These are phyloP conservation scores for Phylloporus arenicola DNA, from an alignment of 768 basidiomycete genomes.

Conservation along the genomic window DNA sequence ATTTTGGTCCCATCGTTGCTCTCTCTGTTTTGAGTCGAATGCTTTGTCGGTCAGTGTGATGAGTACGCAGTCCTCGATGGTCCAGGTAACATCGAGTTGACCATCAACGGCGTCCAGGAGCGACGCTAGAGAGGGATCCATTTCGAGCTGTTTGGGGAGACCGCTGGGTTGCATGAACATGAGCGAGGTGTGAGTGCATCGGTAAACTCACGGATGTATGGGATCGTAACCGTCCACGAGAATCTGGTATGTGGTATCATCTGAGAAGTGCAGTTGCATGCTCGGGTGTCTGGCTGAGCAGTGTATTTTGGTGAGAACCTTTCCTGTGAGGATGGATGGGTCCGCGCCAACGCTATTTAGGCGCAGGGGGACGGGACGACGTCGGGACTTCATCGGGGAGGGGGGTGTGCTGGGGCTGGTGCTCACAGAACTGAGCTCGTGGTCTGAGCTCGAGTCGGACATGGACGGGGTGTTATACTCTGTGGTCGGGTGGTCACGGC, in stretches of 20 bases:
- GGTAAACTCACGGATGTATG: slow-evolving; percentile 31
- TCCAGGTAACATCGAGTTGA: slow-evolving; percentile 31
- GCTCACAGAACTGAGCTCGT: slow-evolving; percentile 10
- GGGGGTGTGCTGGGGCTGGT: slow-evolving; percentile 16
- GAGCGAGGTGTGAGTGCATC: background rate
- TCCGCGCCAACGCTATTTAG: slow-evolving; percentile 32
- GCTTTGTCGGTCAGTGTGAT: slow-evolving; percentile 56
- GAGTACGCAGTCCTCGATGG: slow-evolving; percentile 48
- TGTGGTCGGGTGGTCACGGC: background rate
- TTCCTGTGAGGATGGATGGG: slow-evolving; percentile 41
- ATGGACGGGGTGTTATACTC: slow-evolving; percentile 10
- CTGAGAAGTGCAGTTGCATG: slow-evolving; percentile 44
- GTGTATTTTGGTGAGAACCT: slow-evolving; percentile 35
- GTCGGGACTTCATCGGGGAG: slow-evolving; percentile 25
- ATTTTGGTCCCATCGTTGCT: slow-evolving; percentile 33
- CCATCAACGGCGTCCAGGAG: slow-evolving; percentile 38
- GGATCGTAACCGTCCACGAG: slow-evolving; percentile 64
- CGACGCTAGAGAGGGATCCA: slow-evolving; percentile 37
- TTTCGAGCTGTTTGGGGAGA: slow-evolving; percentile 56
- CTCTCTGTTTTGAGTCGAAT: slow-evolving; percentile 37
- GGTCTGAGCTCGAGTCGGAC: slow-evolving; percentile 5
- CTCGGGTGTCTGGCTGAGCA: slow-evolving; percentile 42
- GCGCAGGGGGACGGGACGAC: slow-evolving; percentile 34
- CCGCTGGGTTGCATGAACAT: slow-evolving; percentile 28
- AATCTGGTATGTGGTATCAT: slow-evolving; percentile 41